phyloP scores from a whole-genome alignment of 352 stramenopile species.

The Elongisporangium anandrum region DNA sequence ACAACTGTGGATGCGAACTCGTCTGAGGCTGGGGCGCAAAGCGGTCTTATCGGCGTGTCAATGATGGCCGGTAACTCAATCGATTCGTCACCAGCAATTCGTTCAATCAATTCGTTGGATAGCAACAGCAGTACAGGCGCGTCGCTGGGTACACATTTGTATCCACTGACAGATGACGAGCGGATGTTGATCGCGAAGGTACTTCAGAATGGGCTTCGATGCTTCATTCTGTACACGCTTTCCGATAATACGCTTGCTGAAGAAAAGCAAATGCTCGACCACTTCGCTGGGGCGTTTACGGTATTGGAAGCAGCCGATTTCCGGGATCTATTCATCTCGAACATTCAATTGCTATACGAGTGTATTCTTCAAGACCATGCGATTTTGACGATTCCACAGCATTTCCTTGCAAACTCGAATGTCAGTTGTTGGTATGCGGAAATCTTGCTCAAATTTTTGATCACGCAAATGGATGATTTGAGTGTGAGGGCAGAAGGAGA shows the following conservation, averaged over 20 bases:
- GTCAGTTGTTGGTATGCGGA: conserved; percentile 93
- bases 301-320: conserved; percentile 95
- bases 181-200: conserved; percentile 91
- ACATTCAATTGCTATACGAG: conserved; percentile 89
- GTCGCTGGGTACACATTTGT: conserved; percentile 30
- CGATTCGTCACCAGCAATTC: conserved; percentile 12
- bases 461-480: conserved; percentile 92
- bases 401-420: conserved; percentile 93
- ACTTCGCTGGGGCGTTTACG: conserved; percentile 96
- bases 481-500: conserved; percentile 78
- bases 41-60: conserved; percentile 9
- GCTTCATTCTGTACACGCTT: conserved; percentile 91
- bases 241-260: conserved; percentile 84
- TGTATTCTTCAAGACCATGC: conserved; percentile 92
- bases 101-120: neutral
- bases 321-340: conserved; percentile 84
- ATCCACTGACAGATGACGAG: conserved; percentile 92
- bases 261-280: conserved; percentile 95
- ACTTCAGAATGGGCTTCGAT: conserved; percentile 90
- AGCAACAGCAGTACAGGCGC: conserved; percentile 10
- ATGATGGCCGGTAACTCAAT: conserved; percentile 15
- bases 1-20: conserved; percentile 68
- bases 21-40: conserved; percentile 12
- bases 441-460: conserved; percentile 93
- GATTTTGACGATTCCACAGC: conserved; percentile 92